phyloP scores from a whole-genome alignment of 345 rosid genomes.

The Isatis tinctoria region DNA sequence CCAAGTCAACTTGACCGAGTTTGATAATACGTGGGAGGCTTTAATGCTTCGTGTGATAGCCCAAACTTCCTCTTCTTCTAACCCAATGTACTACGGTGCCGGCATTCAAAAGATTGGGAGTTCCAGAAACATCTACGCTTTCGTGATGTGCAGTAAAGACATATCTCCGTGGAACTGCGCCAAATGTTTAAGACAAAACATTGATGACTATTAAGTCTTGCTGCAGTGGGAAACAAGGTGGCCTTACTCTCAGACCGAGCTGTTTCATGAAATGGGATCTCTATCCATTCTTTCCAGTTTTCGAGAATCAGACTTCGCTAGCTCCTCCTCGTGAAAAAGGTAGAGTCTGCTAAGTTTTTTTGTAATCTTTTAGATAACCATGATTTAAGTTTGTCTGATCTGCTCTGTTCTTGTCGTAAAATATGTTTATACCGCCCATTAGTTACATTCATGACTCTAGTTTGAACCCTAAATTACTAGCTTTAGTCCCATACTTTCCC shows the following conservation, averaged over 20 bases:
- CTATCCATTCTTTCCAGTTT: neutral
- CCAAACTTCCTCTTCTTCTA: conserved; percentile 1
- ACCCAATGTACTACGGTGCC: neutral
- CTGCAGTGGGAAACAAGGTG: neutral
- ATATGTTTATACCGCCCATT: neutral
- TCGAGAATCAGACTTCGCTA: neutral
- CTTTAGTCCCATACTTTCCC: neutral
- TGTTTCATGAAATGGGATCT: neutral
- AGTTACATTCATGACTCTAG: neutral
- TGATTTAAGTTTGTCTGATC: neutral
- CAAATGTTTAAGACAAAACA: neutral
- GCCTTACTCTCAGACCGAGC: neutral
- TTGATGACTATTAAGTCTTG: neutral
- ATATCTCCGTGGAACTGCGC: neutral
- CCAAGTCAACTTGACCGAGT: neutral
- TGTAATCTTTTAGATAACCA: neutral
- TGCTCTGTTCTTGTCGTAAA: neutral
- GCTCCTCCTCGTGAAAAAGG: neutral
- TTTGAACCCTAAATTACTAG: neutral
- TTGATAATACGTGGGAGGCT: conserved; percentile 11
- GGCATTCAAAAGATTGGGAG: neutral
- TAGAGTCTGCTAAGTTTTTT: neutral
- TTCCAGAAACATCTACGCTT: neutral
- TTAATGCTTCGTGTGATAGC: conserved; percentile 9
- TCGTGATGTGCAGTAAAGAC: neutral